Base-by-base conservation (phyloP, 2,329 filamentous ascomycete genomes). In the Claviceps pusilla region DNA sequence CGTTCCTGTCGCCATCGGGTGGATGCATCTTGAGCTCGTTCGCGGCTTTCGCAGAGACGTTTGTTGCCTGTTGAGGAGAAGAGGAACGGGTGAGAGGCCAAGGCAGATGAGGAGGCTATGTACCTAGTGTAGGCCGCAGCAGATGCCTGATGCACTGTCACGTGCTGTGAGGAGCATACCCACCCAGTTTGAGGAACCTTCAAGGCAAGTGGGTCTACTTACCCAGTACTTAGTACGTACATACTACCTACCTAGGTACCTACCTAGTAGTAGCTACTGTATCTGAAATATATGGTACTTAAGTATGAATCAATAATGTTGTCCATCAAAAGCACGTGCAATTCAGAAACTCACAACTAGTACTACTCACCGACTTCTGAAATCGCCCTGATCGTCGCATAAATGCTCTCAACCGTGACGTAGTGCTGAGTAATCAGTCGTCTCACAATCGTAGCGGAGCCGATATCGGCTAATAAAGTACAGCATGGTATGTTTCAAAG, bases 21-120 rank as follows among this genome's bases (percentile, higher is more conserved):
- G 68, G 65, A 57, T 78, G 66, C 73, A 77, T 78, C 60, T 74
- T 75, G 61, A 68, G 62, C 57, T 66, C 60, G 62, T 73, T 72
- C 37, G 67, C 62, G 60, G 67, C 16, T 16, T 41, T 41, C 12
- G 14, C 12, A 7, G 3, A 14, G 37, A 41, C 16, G 7, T 41
- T 41, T 71, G 45, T 28, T 29, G 45, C 45, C 56, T 31, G 39
- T 64, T 61, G 58, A 57, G 57, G 59, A 55, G 56, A 56, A 54
- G 57, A 54, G 7, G 49, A 53, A 56, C 28, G 11, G 50, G 50
- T 1, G 29, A 37, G 29, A 42, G 7, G n/a, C 10, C 45, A 51
- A 52, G 53, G 54, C 57, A 54, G 57, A 2, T 3, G 6, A 57
- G 39, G 54, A 52, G 55, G 50, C 49, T 51, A 19, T 51, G 42